These are phyloP conservation scores for Xerocomus nothofagi DNA, from an alignment of 1,284 basidiomycete species.

Conservation along the genomic window DNA sequence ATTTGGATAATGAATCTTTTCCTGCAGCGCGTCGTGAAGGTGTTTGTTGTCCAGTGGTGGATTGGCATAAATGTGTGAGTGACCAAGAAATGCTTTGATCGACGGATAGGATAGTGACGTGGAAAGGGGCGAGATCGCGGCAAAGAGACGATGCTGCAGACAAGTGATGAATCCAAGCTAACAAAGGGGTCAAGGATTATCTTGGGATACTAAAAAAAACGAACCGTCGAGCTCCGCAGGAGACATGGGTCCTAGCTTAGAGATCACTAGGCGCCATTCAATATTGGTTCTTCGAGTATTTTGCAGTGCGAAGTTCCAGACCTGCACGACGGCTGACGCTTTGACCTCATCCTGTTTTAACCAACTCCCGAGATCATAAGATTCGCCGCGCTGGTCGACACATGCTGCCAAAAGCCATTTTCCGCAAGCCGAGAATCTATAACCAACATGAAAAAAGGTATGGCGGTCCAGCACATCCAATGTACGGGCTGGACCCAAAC, in stretches of 20 bases:
- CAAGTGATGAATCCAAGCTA: conserved; percentile 67
- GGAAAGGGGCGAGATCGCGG: conserved; percentile 44
- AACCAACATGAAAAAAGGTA: conserved; percentile 74
- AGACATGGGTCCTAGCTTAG: conserved; percentile 61
- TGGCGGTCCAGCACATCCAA: conserved; percentile 71
- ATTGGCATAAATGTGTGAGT: conserved; percentile 35
- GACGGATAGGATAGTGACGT: conserved; percentile 57
- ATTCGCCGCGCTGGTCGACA: conserved; percentile 76
- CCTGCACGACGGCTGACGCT: conserved; percentile 47
- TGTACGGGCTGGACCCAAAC: conserved; percentile 45
- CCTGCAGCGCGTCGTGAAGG: conserved; percentile 24
- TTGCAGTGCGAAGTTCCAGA: conserved; percentile 67
- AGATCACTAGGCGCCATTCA: conserved; percentile 77
- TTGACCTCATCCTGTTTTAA: conserved; percentile 48
- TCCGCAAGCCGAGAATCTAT: conserved; percentile 58
- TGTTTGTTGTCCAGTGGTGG: conserved; percentile 22
- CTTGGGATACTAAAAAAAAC: conserved; percentile 24
- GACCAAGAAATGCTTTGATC: conserved; percentile 58
- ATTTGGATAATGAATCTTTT: conserved; percentile 26
- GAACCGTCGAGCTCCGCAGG: conserved; percentile 65
- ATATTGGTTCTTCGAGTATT: conserved; percentile 64
- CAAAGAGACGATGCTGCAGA: conserved; percentile 37
- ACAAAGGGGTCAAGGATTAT: conserved; percentile 7
- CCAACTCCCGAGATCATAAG: conserved; percentile 65
- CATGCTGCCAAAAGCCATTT: conserved; percentile 77